These are phyloP conservation scores for Nicotiana obtusifolia DNA, from an alignment of 257 asterid species.

Conservation along the genomic window DNA sequence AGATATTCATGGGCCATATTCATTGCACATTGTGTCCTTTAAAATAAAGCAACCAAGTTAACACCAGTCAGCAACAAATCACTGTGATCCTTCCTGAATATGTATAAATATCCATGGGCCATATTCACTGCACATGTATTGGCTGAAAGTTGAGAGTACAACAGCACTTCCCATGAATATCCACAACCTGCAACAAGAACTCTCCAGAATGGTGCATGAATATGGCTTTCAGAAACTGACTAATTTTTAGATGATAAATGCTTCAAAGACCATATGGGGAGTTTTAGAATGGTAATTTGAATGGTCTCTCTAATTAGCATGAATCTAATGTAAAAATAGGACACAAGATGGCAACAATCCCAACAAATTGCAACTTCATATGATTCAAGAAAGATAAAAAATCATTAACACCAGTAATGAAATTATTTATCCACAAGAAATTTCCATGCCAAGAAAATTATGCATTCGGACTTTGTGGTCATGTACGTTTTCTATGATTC, in stretches of 20 bases:
- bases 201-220: too few species aligned
- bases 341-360: background rate
- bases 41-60: background rate
- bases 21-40: background rate
- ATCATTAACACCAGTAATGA: background rate
- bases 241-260: background rate
- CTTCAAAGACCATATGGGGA: background rate
- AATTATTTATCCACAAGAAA: background rate
- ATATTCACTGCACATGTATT: background rate
- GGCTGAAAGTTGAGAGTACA: background rate
- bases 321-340: background rate
- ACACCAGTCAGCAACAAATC: background rate
- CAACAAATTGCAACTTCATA: background rate
- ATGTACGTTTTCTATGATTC: background rate
- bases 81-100: background rate
- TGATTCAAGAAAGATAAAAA: background rate
- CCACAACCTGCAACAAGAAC: background rate
- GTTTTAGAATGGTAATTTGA: too few species aligned
- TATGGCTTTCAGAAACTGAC: background rate
- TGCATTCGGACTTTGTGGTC: background rate
- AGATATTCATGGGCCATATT: too few species aligned
- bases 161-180: background rate
- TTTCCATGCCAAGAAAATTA: background rate
- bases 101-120: background rate
- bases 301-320: background rate